A percentile compares a stretch with the other conserved stretches of the same genome.
Conservation (phyloP, 2,329 filamentous ascomycete species). For the Fusarium burgessii region DNA sequence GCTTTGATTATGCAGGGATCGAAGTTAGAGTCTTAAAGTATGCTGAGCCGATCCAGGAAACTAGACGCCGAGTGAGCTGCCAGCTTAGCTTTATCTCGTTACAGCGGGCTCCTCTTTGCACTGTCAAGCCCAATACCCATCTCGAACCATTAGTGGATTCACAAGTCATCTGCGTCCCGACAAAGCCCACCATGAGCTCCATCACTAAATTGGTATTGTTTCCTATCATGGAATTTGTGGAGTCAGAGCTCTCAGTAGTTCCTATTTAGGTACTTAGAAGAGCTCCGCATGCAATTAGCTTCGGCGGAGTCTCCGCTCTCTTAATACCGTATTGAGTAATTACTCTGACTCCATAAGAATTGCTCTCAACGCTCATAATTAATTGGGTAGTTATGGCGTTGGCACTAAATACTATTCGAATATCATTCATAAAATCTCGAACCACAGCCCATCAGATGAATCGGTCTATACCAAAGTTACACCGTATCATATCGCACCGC, state of each 20-base stretch:
- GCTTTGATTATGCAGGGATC: background rate
- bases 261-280: background rate
- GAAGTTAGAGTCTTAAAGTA: background rate
- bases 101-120: background rate
- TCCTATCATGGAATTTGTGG: background rate
- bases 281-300: background rate
- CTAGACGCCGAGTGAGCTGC: too few relatives aligned
- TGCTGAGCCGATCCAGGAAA: too few relatives aligned
- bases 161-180: background rate
- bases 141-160: background rate
- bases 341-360: background rate
- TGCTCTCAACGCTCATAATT: background rate
- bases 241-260: background rate
- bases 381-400: background rate
- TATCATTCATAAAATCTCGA: background rate
- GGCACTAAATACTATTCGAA: background rate
- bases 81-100: background rate
- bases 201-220: background rate
- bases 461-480: accelerated
- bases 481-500: background rate
- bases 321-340: background rate
- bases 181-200: background rate
- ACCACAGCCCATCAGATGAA: background rate
- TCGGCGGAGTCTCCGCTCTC: background rate
- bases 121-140: background rate